These are phyloP conservation scores for Boechera stricta DNA, from an alignment of 345 rosid genomes.

Conservation along the genomic window DNA sequence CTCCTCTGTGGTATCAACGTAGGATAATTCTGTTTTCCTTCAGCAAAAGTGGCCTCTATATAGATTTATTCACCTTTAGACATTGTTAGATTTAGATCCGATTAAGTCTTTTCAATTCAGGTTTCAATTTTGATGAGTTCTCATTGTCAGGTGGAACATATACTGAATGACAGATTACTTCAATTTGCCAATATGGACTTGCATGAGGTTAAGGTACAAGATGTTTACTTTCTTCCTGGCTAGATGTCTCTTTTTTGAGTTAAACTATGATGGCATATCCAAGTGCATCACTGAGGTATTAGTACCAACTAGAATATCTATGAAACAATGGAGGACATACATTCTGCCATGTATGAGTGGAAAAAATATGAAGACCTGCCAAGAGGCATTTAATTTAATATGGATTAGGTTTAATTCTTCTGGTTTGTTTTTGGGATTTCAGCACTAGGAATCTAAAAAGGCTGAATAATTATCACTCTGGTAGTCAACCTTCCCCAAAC, in stretches of 20 bases:
- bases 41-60: background rate
- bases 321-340: background rate
- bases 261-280: background rate
- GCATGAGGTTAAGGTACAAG: conserved; percentile 89
- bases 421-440: conserved; percentile 2
- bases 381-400: background rate
- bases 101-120: conserved; percentile 4
- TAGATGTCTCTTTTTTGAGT: background rate
- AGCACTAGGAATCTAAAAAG: conserved; percentile 1
- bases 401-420: background rate
- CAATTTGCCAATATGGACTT: conserved; percentile 88
- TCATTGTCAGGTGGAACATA: conserved; percentile 82
- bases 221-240: conserved; percentile 34
- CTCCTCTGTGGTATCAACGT: conserved; percentile 2
- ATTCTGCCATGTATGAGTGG: conserved; percentile 18
- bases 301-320: background rate
- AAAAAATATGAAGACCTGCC: conserved; percentile 14
- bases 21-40: conserved; percentile 8
- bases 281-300: conserved; percentile 1
- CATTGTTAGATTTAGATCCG: conserved; percentile 4
- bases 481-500: background rate
- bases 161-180: conserved; percentile 90
- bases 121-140: conserved; percentile 22
- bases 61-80: conserved; percentile 10
- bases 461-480: background rate